Percentiles rank a stretch among this genome's conserved stretches.
Evolutionary conservation across 495 filamentous ascomycete species (phyloP).

Genomic region (Pseudomonodictys pantanalensis): DNA sequence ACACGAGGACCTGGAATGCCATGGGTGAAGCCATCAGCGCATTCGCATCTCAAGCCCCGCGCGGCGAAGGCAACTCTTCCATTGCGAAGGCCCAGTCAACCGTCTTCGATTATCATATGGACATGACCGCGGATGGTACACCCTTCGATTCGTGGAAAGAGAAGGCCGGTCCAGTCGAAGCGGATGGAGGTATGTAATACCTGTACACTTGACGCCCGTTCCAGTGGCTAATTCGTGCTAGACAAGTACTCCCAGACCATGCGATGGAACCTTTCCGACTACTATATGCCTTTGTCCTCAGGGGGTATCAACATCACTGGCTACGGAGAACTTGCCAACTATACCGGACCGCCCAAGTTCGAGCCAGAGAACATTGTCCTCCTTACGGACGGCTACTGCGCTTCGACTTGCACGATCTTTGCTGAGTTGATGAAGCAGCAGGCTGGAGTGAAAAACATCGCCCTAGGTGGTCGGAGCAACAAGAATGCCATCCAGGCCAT

Average conservation of each 20-base stretch:
- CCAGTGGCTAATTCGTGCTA: constrained; percentile 1
- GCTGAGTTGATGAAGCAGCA: constrained; percentile 54
- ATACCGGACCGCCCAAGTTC: constrained; percentile 34
- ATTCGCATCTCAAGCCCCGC: constrained; percentile 22
- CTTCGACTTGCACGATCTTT: constrained; percentile 63
- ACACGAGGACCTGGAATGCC: constrained; percentile 45
- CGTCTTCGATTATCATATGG: constrained; percentile 29
- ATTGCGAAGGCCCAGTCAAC: constrained; percentile 3
- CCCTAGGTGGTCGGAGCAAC: constrained; percentile 59
- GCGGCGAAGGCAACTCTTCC: neutral
- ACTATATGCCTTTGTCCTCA: constrained; percentile 1
- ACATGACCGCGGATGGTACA: constrained; percentile 17
- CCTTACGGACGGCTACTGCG: constrained; percentile 58
- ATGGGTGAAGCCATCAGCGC: constrained; percentile 46
- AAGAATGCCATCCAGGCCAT: constrained; percentile 60
- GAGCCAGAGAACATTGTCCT: constrained; percentile 39
- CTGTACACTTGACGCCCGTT: neutral
- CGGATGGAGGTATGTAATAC: constrained; percentile 24
- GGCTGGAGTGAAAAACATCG: constrained; percentile 57
- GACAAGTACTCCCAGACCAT: constrained; percentile 28
- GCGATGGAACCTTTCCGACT: constrained; percentile 33
- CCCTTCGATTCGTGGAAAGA: constrained; percentile 28
- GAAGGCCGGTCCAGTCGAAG: constrained; percentile 29
- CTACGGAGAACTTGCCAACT: constrained; percentile 40
- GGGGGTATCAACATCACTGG: constrained; percentile 36